These are phyloP conservation scores for Rubia yunnanensis DNA, from an alignment of 257 asterid species.

Conservation along the genomic window DNA sequence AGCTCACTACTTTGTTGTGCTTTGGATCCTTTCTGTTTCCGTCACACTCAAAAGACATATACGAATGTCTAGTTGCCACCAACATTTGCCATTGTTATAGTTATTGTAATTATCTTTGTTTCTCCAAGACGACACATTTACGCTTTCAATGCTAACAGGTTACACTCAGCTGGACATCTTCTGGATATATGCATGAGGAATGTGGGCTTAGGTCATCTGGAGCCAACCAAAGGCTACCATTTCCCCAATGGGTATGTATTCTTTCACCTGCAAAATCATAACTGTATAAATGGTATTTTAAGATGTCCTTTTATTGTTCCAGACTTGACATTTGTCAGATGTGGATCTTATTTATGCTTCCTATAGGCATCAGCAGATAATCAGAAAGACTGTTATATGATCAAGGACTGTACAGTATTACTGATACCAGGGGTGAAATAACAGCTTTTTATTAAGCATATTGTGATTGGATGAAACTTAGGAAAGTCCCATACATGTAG, in stretches of 20 bases:
- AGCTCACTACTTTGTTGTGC: not conserved
- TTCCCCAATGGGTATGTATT: constrained; percentile 64
- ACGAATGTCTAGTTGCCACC: too few relatives aligned
- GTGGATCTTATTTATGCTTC: not conserved
- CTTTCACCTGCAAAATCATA: not conserved
- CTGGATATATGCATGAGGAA: constrained; percentile 61
- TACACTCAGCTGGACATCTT: constrained; percentile 85
- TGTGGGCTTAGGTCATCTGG: constrained; percentile 69
- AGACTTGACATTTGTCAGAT: not conserved
- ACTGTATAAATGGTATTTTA: not conserved
- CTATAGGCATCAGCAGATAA: not conserved
- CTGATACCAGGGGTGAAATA: not conserved
- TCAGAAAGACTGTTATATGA: not conserved
- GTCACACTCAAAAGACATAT: not conserved
- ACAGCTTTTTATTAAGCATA: not conserved
- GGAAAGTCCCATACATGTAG: not conserved
- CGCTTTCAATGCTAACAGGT: constrained; percentile 26
- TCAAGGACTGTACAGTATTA: not conserved
- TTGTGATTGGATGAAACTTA: not conserved
- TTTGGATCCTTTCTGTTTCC: not conserved
- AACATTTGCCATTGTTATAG: not conserved
- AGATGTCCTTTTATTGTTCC: not conserved
- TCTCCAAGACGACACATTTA: not conserved
- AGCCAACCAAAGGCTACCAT: constrained; percentile 67
- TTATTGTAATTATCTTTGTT: not conserved